Evolutionary conservation across 495 filamentous ascomycete species (phyloP), one percentile per base, ranked within the genome.

Genomic region (Emericellopsis terricola): DNA sequence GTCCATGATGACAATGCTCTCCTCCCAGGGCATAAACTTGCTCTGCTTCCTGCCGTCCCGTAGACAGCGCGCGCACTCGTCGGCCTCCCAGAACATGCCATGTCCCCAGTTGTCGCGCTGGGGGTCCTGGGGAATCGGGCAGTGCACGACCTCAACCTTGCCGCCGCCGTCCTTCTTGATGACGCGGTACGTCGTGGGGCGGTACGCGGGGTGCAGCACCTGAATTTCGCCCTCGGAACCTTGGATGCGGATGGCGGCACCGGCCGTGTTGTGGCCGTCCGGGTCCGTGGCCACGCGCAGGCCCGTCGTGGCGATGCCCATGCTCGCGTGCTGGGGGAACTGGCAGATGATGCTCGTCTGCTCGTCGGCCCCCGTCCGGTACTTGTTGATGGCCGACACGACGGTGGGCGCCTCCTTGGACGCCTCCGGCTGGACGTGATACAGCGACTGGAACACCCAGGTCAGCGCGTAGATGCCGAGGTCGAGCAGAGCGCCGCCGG

Each of bases 41-140:
- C 84, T 85, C 62, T 94, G 74, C 43, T 69, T 47, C 60, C 74
- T 78, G 28, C 83, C 82, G 60, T 94, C 83, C 31, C 78, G 66
- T 39, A 94, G 47, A 49, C 81, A 91, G 15, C 80, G 62, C 29
- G 78, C 85, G 39, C 71, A 78, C 60, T 87, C 85, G 62, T 94
- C 87, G 13, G 87, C 87, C 52, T 94, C 85, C 78, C 78, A 94
- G 58, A 80, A 87, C 82, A 91, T 92, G 15, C 84, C 86, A 42
- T 80, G 73, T 13, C 79, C 83, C 33, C 21, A 35, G 45, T 65
- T 64, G 33, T 55, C 41, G 21, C 51, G 53, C 38, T 53, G 56
- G 9, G 49, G 42, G 42, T 71, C 65, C 34, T 49, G 53, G 15
- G 78, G 76, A 42, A 84, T 74, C 8, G 66, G 61, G 44, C 64